Base-by-base conservation (phyloP, 2,329 filamentous ascomycete species). In the Xylariaceae sp. region DNA sequence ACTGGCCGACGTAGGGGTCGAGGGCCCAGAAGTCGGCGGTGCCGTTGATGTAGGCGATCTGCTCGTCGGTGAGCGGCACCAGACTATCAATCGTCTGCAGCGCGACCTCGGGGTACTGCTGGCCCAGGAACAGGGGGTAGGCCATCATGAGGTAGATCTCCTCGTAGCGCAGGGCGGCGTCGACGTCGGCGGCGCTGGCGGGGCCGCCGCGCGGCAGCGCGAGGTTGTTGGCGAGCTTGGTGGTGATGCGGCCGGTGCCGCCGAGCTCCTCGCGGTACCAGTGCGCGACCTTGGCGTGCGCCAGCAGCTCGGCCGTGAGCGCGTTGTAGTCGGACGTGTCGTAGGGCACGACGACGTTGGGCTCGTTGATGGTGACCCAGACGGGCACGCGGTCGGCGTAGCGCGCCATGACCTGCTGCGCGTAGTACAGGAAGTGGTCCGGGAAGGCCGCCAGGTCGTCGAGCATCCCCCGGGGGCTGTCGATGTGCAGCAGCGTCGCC, bases 1-100 rank as follows among this genome's bases (percentile, higher is more conserved):
- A 65, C 0, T 67, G 70, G 0, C 70, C 67, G 0, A 70, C 75
- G 54, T 79, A 79, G 0, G 72, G 68, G 41, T 79, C 72, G 23
- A 78, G 65, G 5, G 64, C 70, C 24, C 74, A 62, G 35, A 76
- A 69, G 49, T 78, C 75, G 3, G 66, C 61, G 0, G 69, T 74
- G 5, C 64, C 61, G 14, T 62, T 59, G 19, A 75, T 64, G 30
- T 65, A 63, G 2, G 43, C 47, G n/a, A 78, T 56, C 24, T 80
- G 61, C 3, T 58, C 54, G 0, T 59, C 42, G 1, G 58, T 72
- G 19, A 79, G 52, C 0, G 34, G 18, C 21, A 64, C 62, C 3
- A 67, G 57, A n/a, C 67, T 60, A 0, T 58, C 51, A 3, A 67
- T 55, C 0, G 68, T 68, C 13, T 60, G 56, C 30, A 67, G 66